Base-by-base conservation (phyloP, 495 filamentous ascomycete genomes). In the Monascus purpureus region DNA sequence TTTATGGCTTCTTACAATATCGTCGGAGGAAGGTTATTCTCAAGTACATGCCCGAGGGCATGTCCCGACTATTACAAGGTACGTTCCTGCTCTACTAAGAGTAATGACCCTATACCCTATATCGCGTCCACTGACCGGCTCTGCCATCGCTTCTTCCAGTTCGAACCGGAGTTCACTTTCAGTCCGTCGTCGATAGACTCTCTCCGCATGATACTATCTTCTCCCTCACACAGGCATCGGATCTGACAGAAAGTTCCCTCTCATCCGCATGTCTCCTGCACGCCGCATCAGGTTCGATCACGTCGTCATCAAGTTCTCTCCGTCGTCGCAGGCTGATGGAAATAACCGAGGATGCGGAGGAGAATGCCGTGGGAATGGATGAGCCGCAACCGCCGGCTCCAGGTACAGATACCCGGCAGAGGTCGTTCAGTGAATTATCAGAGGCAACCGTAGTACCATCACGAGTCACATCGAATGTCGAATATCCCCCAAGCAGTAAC, bases 111-210 rank as follows among this genome's bases (percentile, higher is more conserved):
- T 29, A 25, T 15, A n/a, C 34, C 26, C 32, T 16, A 24, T 26
- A 22, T 23, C 16, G 27, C 29, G 28, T 32, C 25, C 4, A 25
- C 16, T 32, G 8, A 28, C 28, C 29, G 17, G 35, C 25, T 36
- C 11, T 20, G 20, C 35, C 23, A 32, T 17, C 29, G 14, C 28
- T 18, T 36, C 11, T 42, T 29, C 17, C 40, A 96, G 90, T 86
- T 33, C 86, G 90, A 40, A 82, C 82, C 16, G 72, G 82, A n/a
- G 90, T 97, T 6, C 92, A 97, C 52, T 94, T 93, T 46, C 80
- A 80, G 36, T 76, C 82, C 18, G 59, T 97, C 28, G 70, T 75
- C 28, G 87, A 96, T 42, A 77, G 74, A 32, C 93, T 94, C 53
- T 72, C 77, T 25, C 88, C 87, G 2, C 79, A 86, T 55, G 88